phyloP scores from a whole-genome alignment of 371 early-diverging fungal genomes.

The Mucor sp. region DNA sequence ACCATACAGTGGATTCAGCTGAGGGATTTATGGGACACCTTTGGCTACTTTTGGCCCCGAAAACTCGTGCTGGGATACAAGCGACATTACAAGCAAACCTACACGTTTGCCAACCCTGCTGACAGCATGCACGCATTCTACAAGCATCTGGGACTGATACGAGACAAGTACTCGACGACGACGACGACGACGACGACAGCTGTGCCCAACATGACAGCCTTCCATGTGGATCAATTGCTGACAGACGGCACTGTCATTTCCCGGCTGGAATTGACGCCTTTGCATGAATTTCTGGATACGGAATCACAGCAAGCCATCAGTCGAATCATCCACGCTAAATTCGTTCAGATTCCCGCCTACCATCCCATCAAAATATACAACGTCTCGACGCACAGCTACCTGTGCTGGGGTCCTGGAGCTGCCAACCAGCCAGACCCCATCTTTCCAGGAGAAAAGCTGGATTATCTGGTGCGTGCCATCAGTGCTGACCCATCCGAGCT shows the following conservation, averaged over 20 bases:
- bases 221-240: slow-evolving; percentile 2
- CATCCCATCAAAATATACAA: slow-evolving; percentile 40
- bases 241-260: slow-evolving; percentile 8
- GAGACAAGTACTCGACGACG: slow-evolving; percentile 3
- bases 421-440: neutral
- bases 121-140: slow-evolving; percentile 15
- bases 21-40: slow-evolving; percentile 34
- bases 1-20: slow-evolving; percentile 29
- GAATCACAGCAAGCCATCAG: slow-evolving; percentile 20
- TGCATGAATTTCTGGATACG: slow-evolving; percentile 36
- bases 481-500: slow-evolving; percentile 1
- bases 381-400: slow-evolving; percentile 31
- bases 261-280: slow-evolving; percentile 26
- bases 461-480: slow-evolving; percentile 12
- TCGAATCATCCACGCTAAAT: slow-evolving; percentile 25
- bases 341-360: slow-evolving; percentile 30
- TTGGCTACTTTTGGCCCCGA: slow-evolving; percentile 52
- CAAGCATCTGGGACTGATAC: neutral
- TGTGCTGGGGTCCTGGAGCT: slow-evolving; percentile 30
- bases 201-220: neutral
- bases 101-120: neutral
- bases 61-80: slow-evolving; percentile 32
- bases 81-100: slow-evolving; percentile 2
- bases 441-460: slow-evolving; percentile 7
- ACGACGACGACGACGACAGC: too few relatives aligned